Percentiles rank a stretch among this genome's conserved stretches.
Evolutionary conservation across 352 stramenopile genomes (phyloP).

Genomic region (Phytophthora vignae): DNA sequence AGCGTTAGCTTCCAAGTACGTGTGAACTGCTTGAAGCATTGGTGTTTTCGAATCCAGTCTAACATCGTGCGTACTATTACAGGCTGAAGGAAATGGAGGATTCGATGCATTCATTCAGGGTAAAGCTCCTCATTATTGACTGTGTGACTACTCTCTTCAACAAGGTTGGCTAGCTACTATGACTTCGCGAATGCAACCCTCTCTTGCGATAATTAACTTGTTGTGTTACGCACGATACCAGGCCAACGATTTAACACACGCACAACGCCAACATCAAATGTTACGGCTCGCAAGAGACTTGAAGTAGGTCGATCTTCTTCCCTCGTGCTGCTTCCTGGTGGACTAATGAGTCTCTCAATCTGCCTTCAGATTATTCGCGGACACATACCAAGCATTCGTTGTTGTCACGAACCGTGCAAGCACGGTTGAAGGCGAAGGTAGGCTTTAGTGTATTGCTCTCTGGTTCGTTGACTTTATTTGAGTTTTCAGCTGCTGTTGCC

Average conservation of each 20-base stretch:
- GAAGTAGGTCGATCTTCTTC: constrained; percentile 39
- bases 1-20: constrained; percentile 56
- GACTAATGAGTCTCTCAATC: constrained; percentile 2
- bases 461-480: not conserved
- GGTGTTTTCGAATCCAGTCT: not conserved
- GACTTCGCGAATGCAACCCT: not conserved
- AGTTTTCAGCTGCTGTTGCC: constrained; percentile 13
- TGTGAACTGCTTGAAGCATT: not conserved
- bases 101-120: constrained; percentile 47
- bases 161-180: constrained; percentile 45
- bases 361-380: constrained; percentile 60
- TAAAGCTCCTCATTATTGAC: constrained; percentile 80
- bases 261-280: constrained; percentile 58
- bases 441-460: not conserved
- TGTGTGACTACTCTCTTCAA: constrained; percentile 70
- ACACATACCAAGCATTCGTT: constrained; percentile 71
- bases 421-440: constrained; percentile 46
- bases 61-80: not conserved
- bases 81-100: constrained; percentile 73
- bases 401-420: constrained; percentile 73
- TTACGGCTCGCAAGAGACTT: constrained; percentile 60
- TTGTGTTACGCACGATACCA: constrained; percentile 12
- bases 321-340: not conserved
- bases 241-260: constrained; percentile 45
- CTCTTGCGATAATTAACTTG: not conserved